Evolutionary conservation across 2,329 filamentous ascomycete genomes (phyloP).

Genomic region (Cyclaneusma minus): DNA sequence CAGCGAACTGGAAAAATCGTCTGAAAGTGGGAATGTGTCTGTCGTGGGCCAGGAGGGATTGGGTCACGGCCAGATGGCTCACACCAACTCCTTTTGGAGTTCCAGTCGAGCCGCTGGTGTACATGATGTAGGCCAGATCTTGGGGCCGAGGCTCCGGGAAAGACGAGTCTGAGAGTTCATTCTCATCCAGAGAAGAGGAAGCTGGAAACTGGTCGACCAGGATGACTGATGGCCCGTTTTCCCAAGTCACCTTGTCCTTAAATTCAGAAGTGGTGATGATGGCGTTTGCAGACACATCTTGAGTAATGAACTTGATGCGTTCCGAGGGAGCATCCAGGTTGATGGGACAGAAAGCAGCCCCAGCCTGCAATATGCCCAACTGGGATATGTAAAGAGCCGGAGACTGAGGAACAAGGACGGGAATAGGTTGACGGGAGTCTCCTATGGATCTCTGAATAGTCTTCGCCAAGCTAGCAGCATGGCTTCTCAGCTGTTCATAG

Average conservation of each 20-base stretch:
- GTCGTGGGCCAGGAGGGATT: constrained; percentile 71
- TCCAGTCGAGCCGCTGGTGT: constrained; percentile 82
- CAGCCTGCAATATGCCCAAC: constrained; percentile 64
- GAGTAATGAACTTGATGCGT: constrained; percentile 62
- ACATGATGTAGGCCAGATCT: constrained; percentile 72
- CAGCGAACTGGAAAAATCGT: constrained; percentile 81
- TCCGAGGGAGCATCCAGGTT: constrained; percentile 65
- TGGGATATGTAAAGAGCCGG: constrained; percentile 64
- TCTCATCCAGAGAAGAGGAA: constrained; percentile 1
- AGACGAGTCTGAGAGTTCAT: background rate
- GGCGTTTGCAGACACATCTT: constrained; percentile 57
- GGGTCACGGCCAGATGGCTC: constrained; percentile 65
- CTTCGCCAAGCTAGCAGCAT: constrained; percentile 12
- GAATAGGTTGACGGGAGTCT: constrained; percentile 31
- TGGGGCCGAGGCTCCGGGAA: constrained; percentile 6
- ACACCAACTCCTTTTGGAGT: constrained; percentile 77
- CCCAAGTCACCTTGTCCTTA: constrained; percentile 21
- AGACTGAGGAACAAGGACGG: constrained; percentile 63
- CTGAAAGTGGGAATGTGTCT: constrained; percentile 59
- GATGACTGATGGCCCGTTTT: constrained; percentile 21
- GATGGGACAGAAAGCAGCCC: constrained; percentile 75
- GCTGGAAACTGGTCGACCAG: constrained; percentile 20
- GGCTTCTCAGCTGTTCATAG: constrained; percentile 25
- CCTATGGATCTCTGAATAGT: constrained; percentile 7
- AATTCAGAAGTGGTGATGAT: constrained; percentile 46